These are phyloP conservation scores for Biscogniauxia sp. DNA, from an alignment of 2,329 filamentous ascomycete genomes.

Conservation along the genomic window DNA sequence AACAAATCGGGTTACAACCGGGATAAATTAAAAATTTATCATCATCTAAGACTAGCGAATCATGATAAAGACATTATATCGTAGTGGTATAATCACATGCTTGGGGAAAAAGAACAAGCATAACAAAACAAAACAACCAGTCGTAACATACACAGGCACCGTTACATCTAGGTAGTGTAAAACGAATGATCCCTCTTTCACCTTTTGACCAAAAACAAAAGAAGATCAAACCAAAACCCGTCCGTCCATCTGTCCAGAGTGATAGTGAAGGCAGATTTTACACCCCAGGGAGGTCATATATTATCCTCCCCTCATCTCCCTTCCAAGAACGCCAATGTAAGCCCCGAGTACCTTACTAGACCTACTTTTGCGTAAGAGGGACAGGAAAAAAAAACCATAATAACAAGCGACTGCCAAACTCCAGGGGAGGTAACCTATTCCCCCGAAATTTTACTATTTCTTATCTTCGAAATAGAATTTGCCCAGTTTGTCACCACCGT, in stretches of 20 bases:
- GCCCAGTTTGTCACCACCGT: conserved; percentile 48
- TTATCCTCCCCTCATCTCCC: not conserved
- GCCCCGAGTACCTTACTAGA: not conserved
- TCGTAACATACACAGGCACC: not conserved
- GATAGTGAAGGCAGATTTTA: not conserved
- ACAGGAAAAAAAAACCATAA: not conserved
- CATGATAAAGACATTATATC: not conserved
- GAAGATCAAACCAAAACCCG: not conserved
- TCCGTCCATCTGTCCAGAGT: not conserved
- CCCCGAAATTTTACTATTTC: conserved; percentile 21
- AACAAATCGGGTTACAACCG: too few relatives aligned
- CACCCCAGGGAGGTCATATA: not conserved
- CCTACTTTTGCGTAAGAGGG: not conserved
- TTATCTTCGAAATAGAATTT: conserved; percentile 61
- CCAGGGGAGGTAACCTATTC: not conserved
- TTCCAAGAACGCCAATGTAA: not conserved
- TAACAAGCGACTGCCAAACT: not conserved
- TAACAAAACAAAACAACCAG: not conserved
- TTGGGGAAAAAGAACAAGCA: not conserved
- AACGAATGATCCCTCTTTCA: not conserved
- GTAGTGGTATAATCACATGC: not conserved
- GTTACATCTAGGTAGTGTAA: not conserved
- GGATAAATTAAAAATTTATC: too few relatives aligned
- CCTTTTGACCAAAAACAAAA: not conserved
- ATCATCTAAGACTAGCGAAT: too few relatives aligned